phyloP scores from a whole-genome alignment of 1,284 basidiomycete species.

The Microbotryomycetes sp. region DNA sequence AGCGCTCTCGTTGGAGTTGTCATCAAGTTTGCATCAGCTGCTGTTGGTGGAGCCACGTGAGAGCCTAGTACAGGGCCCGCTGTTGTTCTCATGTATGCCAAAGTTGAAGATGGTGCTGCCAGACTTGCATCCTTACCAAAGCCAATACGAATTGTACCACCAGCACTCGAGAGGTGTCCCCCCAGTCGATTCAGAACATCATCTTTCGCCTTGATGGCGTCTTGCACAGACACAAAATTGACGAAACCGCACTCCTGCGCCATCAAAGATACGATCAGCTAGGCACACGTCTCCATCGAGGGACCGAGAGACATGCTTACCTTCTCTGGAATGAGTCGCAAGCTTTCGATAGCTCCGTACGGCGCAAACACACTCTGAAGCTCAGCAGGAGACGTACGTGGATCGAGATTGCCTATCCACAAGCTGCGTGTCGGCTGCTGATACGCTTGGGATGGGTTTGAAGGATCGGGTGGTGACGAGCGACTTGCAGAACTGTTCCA shows the following conservation, averaged over 20 bases:
- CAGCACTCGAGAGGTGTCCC: constrained; percentile 78
- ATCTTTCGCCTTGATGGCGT: constrained; percentile 91
- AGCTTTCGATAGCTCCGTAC: constrained; percentile 92
- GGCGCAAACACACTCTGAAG: constrained; percentile 90
- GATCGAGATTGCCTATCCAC: constrained; percentile 96
- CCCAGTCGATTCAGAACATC: constrained; percentile 91
- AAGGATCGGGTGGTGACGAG: constrained; percentile 11
- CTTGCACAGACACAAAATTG: constrained; percentile 90
- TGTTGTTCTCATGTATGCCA: constrained; percentile 5
- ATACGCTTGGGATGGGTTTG: constrained; percentile 5
- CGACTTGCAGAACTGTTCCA: constrained; percentile 3
- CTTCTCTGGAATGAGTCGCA: constrained; percentile 92
- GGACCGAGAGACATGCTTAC: constrained; percentile 46
- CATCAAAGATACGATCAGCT: not conserved
- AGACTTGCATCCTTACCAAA: constrained; percentile 71
- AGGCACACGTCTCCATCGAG: not conserved
- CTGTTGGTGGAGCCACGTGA: not conserved
- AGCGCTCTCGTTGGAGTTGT: constrained; percentile 81
- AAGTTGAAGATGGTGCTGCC: constrained; percentile 7
- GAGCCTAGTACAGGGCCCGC: constrained; percentile 15
- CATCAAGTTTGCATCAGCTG: constrained; percentile 24
- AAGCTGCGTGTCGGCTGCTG: constrained; percentile 90
- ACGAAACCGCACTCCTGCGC: constrained; percentile 92
- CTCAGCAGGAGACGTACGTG: constrained; percentile 85
- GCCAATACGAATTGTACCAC: constrained; percentile 89